Percentiles rank a stretch among this genome's conserved stretches.
Conservation (phyloP, 2,329 filamentous ascomycete species). For the Paramyrothecium roridum region DNA sequence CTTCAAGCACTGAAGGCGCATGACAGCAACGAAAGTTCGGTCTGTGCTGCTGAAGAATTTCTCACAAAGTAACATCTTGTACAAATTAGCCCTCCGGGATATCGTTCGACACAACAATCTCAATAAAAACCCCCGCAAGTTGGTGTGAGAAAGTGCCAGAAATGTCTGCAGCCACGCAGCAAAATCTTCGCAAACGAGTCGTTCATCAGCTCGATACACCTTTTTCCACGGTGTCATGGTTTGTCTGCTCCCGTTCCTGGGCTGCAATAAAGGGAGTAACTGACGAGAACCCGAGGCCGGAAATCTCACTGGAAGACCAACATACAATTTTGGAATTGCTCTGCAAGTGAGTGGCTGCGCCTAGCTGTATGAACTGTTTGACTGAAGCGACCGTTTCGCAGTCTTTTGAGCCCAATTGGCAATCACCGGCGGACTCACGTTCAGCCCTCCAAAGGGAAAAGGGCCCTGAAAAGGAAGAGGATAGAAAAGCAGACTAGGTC, state of each 20-base stretch:
- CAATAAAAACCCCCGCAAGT: too few relatives aligned
- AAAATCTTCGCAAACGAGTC: constrained; percentile 46
- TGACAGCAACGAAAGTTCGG: too few relatives aligned
- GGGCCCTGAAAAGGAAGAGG: constrained; percentile 48
- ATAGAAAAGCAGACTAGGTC: constrained; percentile 23
- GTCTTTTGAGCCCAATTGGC: constrained; percentile 62
- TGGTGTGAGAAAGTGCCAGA: too few relatives aligned
- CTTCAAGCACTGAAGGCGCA: too few relatives aligned
- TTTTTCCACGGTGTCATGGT: constrained; percentile 61
- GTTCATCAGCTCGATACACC: constrained; percentile 65
- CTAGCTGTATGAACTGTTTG: background rate
- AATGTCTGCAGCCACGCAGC: constrained; percentile 21
- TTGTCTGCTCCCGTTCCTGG: constrained; percentile 10
- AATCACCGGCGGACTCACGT: constrained; percentile 54
- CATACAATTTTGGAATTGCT: constrained; percentile 64
- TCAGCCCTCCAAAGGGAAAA: constrained; percentile 59
- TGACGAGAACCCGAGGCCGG: constrained; percentile 47
- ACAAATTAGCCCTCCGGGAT: too few relatives aligned
- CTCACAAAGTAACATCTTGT: too few relatives aligned
- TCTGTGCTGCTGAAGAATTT: too few relatives aligned
- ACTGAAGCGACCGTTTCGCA: constrained; percentile 24
- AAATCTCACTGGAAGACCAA: constrained; percentile 55
- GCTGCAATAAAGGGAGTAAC: background rate
- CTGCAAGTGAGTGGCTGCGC: constrained; percentile 51
- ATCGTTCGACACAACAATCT: too few relatives aligned